Percentiles rank a stretch among this genome's conserved stretches.
phyloP scores from a whole-genome alignment of 2,329 filamentous ascomycete species.

The Diaporthe citri region DNA sequence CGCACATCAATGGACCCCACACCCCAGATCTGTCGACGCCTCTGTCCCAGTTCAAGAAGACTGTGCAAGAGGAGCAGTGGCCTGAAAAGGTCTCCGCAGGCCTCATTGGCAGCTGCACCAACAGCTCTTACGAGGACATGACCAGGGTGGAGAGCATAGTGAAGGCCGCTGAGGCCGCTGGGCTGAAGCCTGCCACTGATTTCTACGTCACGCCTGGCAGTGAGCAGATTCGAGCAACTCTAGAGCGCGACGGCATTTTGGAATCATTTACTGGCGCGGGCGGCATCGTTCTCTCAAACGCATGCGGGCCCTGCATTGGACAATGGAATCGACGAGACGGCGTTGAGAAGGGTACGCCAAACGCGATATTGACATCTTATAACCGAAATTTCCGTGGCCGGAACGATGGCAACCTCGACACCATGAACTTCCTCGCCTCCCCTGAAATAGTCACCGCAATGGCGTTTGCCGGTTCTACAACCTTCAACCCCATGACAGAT shows the following conservation, averaged over 20 bases:
- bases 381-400: conserved; percentile 98
- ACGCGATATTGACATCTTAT: conserved; percentile 97
- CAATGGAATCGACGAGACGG: conserved; percentile 96
- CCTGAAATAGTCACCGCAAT: conserved; percentile 98
- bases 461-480: conserved; percentile 90
- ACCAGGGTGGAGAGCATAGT: conserved; percentile 93
- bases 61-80: conserved; percentile 88
- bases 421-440: conserved; percentile 98
- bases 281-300: conserved; percentile 91
- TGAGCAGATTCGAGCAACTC: conserved; percentile 95
- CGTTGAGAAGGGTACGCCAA: conserved; percentile 84
- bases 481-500: conserved; percentile 96
- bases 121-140: conserved; percentile 99
- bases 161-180: conserved; percentile 90
- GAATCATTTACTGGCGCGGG: conserved; percentile 88
- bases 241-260: conserved; percentile 89
- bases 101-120: conserved; percentile 97
- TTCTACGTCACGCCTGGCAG: conserved; percentile 98
- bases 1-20: conserved; percentile 96
- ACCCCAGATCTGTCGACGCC: conserved; percentile 96
- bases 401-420: conserved; percentile 95
- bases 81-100: conserved; percentile 91
- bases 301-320: conserved; percentile 93
- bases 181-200: conserved; percentile 87
- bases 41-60: conserved; percentile 88